Conservation (phyloP, 352 stramenopile species). For the Globisporangium cederbergense region DNA sequence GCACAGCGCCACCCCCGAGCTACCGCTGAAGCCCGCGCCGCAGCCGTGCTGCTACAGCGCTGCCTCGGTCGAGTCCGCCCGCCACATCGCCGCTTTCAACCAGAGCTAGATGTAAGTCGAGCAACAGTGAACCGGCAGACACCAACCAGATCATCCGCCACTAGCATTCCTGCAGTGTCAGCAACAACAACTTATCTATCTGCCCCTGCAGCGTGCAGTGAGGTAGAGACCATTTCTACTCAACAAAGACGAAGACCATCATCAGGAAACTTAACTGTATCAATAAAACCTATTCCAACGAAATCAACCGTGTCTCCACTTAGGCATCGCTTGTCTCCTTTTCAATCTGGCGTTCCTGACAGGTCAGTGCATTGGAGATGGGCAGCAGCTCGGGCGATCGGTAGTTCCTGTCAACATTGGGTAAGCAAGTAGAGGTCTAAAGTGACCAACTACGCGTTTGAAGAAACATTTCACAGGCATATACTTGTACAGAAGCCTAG, state of each 20-base stretch:
- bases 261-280: neutral
- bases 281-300: constrained; percentile 7
- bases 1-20: constrained; percentile 30
- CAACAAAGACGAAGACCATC: neutral
- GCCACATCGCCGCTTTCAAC: constrained; percentile 21
- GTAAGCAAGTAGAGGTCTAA: too few species aligned
- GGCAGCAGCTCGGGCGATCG: too few species aligned
- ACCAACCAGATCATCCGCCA: too few species aligned
- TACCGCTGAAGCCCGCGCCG: constrained; percentile 29
- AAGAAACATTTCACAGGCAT: too few species aligned
- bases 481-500: too few species aligned
- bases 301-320: neutral
- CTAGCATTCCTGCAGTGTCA: too few species aligned
- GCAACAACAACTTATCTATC: constrained; percentile 15
- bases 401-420: too few species aligned
- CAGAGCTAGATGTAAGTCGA: constrained; percentile 1
- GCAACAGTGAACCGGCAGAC: neutral
- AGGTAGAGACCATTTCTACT: constrained; percentile 3
- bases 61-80: constrained; percentile 26
- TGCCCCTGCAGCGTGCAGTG: neutral
- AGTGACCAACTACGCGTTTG: too few species aligned
- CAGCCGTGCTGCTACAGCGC: constrained; percentile 27
- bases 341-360: too few species aligned
- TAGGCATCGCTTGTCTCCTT: too few species aligned
- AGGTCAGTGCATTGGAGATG: too few species aligned